Evolutionary conservation across 106 monocot genomes (phyloP).

Genomic region (Allium fistulosum): DNA sequence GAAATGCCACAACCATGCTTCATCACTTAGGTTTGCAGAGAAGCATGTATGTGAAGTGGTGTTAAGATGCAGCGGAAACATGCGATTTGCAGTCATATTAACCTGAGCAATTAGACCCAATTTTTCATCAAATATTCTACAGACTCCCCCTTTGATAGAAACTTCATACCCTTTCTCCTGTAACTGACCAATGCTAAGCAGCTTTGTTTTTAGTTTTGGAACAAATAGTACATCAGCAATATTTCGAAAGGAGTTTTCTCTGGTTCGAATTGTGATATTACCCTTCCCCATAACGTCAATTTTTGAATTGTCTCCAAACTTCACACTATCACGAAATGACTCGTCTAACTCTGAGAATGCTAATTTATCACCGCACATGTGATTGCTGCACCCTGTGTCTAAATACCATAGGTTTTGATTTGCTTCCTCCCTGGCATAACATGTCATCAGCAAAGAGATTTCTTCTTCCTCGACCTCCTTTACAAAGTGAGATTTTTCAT

Average conservation of each 20-base stretch:
- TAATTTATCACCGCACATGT: conserved; percentile 7
- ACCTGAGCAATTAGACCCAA: conserved; percentile 1
- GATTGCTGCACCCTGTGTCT: conserved; percentile 9
- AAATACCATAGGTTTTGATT: conserved; percentile 1
- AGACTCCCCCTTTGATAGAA: background rate
- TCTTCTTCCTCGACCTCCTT: background rate
- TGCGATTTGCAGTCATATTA: conserved; percentile 10
- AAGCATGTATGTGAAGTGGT: too few relatives aligned
- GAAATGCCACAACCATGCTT: conserved; percentile 8
- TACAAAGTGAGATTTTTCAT: background rate
- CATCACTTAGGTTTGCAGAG: background rate
- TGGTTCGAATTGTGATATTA: conserved; percentile 7
- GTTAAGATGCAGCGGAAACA: conserved; percentile 13
- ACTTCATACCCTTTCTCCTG: conserved; percentile 8
- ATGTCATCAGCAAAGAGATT: background rate
- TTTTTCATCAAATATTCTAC: background rate
- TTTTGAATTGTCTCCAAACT: conserved; percentile 16
- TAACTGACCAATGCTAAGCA: conserved; percentile 18
- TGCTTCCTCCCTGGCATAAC: background rate
- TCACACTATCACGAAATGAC: conserved; percentile 8
- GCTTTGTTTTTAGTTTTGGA: background rate
- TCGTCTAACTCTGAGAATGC: conserved; percentile 18
- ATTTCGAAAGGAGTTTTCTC: conserved; percentile 2
- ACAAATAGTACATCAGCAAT: conserved; percentile 11
- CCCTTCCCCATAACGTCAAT: conserved; percentile 6